Conservation (phyloP, 208 protist species). For the Acanthamoeba quina region DNA sequence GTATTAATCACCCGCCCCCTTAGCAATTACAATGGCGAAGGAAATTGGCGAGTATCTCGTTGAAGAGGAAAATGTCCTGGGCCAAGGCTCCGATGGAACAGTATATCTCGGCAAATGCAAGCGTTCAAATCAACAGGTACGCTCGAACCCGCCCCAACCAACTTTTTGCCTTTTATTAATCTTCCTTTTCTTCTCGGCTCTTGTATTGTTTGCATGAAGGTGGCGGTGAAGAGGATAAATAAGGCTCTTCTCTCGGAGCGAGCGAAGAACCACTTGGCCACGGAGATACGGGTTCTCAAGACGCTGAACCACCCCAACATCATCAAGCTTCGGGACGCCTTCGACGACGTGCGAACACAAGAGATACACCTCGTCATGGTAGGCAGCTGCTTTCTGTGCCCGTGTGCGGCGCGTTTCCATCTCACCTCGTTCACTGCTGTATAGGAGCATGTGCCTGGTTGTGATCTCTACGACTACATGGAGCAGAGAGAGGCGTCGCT, state of each 20-base stretch:
- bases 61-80: neutral
- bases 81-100: constrained; percentile 55
- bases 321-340: constrained; percentile 46
- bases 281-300: constrained; percentile 51
- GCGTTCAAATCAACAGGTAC: neutral
- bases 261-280: constrained; percentile 16
- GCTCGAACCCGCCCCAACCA: neutral
- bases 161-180: neutral
- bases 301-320: constrained; percentile 4
- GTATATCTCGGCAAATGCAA: constrained; percentile 32
- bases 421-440: neutral
- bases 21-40: neutral
- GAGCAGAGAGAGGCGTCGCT: constrained; percentile 19
- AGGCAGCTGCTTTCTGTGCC: neutral
- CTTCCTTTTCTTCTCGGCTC: neutral
- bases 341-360: neutral
- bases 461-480: constrained; percentile 60
- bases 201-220: neutral
- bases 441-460: constrained; percentile 39
- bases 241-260: constrained; percentile 13
- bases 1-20: neutral
- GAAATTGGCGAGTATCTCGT: constrained; percentile 29
- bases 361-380: constrained; percentile 44
- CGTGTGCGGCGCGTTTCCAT: neutral
- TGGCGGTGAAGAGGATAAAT: constrained; percentile 43